phyloP scores from a whole-genome alignment of 148 eudicot species.

The Diospyros lotus region DNA sequence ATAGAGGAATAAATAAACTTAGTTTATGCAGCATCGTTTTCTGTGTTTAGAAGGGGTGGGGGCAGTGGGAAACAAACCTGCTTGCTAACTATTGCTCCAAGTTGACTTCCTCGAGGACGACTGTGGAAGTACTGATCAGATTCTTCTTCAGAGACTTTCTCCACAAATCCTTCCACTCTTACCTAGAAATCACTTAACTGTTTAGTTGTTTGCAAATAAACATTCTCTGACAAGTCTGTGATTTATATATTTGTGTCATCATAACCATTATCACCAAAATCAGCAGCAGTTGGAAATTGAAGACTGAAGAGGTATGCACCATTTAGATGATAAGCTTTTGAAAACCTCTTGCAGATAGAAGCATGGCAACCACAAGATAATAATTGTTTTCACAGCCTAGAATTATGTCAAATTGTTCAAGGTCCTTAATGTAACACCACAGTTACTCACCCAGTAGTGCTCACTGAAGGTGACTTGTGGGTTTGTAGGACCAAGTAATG shows the following conservation, averaged over 20 bases:
- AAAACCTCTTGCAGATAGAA: neutral
- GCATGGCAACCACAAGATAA: no score
- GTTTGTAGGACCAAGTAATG: no score
- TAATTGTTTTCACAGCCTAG: neutral
- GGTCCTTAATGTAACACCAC: no score
- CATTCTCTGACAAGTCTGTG: neutral
- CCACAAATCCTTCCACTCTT: conserved; percentile 84
- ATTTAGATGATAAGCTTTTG: neutral
- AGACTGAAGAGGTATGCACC: neutral
- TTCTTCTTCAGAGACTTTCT: conserved; percentile 85
- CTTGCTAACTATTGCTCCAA: conserved; percentile 94
- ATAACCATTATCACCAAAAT: neutral
- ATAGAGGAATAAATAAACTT: conserved; percentile 9
- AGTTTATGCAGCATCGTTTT: neutral
- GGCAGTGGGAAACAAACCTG: conserved; percentile 45
- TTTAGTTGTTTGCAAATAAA: neutral
- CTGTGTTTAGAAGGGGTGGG: neutral
- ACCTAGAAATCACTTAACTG: conserved; percentile 45
- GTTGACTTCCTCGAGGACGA: conserved; percentile 97
- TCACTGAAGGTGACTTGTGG: no score
- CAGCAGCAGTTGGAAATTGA: no score
- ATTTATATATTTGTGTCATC: neutral
- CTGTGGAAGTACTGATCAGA: conserved; percentile 90
- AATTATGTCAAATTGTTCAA: no score
- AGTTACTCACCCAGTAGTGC: no score